Base-by-base conservation (phyloP, 371 early-diverging fungal species). In the Syncephalastrum contaminatum region DNA sequence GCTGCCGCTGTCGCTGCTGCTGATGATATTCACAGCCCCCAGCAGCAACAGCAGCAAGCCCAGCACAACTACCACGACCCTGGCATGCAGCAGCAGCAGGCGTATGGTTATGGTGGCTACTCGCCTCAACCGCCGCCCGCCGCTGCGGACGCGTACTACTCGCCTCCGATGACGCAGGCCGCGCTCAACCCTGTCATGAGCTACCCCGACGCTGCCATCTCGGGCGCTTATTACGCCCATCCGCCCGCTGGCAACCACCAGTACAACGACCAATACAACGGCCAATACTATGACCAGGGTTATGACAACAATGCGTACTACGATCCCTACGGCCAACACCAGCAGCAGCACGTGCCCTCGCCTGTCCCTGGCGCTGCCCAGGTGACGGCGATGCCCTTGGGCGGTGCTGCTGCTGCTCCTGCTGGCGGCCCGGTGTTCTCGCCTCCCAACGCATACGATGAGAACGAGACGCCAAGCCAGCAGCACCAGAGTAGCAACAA, bases 1-100 rank as follows among this genome's bases (percentile, higher is more conserved):
- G 66, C 70, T 6, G 69, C 73, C 24, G 67, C 59, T 10, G 59
- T 51, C 1, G 62, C 57, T 7, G 67, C 63, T 36, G 64, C 60
- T 15, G 56, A 52, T 20, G 50, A 48, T 51, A 52, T 64, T 16
- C 59, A 64, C 36, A 50, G 14, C 24, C 25, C 49, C 24, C 21
- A 43, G 10, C 22, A 58, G 21, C 54, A 57, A 7, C 53, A 62
- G 18, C 27, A 43, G 30, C 49, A n/a, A n/a, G n/a, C n/a, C n/a
- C n/a, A 46, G 30, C 21, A 19, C 21, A 30, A 59, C 13, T 41
- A 46, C 3, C 49, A 49, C 5, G 49, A 48, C 6, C 47, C 42
- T n/a, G 47, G 18, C 14, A 21, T 42, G 3, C 39, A 52, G 13
- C 40, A 40, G 4, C 41, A 51, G 6, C 50, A 51, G 42, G 30